Evolutionary conservation across 164 flowering plant species (phyloP).

Genomic region (Warburgia ugandensis): DNA sequence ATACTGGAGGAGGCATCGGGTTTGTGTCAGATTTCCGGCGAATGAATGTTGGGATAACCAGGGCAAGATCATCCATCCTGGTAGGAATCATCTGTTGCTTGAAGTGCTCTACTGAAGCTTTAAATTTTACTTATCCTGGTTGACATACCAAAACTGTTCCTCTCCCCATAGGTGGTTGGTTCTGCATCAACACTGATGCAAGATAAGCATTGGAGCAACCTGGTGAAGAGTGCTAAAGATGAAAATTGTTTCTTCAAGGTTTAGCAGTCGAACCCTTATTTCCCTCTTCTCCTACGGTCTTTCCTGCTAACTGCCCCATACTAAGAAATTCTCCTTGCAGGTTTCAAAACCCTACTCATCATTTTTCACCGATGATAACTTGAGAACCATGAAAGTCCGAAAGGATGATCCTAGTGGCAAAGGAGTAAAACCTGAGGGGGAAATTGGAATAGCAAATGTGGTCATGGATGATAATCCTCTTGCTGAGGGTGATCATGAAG

Average conservation of each 20-base stretch:
- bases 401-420: not conserved
- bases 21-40: conserved; percentile 75
- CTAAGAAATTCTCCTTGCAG: conserved; percentile 22
- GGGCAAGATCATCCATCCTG: conserved; percentile 88
- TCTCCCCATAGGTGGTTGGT: conserved; percentile 57
- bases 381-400: conserved; percentile 33
- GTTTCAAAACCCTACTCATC: conserved; percentile 60
- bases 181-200: conserved; percentile 63
- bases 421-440: conserved; percentile 5
- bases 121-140: not conserved
- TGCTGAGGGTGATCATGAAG: conserved; percentile 25
- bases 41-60: conserved; percentile 95
- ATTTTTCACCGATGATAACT: conserved; percentile 44
- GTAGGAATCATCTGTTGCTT: conserved; percentile 21
- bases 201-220: conserved; percentile 75
- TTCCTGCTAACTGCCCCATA: not conserved
- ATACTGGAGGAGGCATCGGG: conserved; percentile 57
- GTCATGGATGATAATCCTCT: conserved; percentile 8
- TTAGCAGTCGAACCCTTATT: not conserved
- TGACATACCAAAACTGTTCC: not conserved
- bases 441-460: conserved; percentile 10
- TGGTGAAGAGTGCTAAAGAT: conserved; percentile 57
- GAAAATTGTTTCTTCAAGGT: conserved; percentile 55
- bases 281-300: not conserved
- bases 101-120: not conserved